Percentiles rank a stretch among this genome's conserved stretches.
Conservation (phyloP, 495 filamentous ascomycete genomes). For the Talaromyces trachyspermus region DNA sequence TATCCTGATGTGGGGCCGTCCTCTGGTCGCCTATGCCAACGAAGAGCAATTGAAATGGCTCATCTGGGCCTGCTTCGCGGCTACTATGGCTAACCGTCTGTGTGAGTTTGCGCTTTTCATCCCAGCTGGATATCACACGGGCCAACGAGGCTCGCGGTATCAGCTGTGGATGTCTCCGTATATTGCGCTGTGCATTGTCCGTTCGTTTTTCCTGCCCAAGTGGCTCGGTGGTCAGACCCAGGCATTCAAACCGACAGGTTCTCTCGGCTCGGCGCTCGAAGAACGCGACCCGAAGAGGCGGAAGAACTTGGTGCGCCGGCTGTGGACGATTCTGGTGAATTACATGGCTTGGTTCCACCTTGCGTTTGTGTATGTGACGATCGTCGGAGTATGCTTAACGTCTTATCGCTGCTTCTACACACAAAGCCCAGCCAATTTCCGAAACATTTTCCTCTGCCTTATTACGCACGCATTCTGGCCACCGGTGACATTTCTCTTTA, state of each 20-base stretch:
- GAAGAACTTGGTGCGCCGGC: conserved; percentile 22
- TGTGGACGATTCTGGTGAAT: conserved; percentile 26
- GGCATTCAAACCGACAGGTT: conserved; percentile 31
- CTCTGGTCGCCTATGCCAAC: conserved; percentile 36
- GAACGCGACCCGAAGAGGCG: conserved; percentile 26
- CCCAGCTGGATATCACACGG: conserved; percentile 37
- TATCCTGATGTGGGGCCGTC: conserved; percentile 36
- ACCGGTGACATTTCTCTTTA: conserved; percentile 30
- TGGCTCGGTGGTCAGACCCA: conserved; percentile 33
- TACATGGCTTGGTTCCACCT: conserved; percentile 32
- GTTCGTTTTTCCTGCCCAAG: conserved; percentile 36
- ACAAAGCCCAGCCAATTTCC: conserved; percentile 12
- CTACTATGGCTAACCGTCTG: conserved; percentile 30
- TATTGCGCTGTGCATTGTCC: conserved; percentile 33
- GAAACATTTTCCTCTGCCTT: conserved; percentile 26
- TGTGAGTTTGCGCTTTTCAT: conserved; percentile 37
- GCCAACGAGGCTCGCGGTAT: conserved; percentile 32
- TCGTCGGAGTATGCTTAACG: conserved; percentile 28
- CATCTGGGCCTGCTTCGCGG: conserved; percentile 38
- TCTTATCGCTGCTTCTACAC: conserved; percentile 28
- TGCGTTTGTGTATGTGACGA: conserved; percentile 33
- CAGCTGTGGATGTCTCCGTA: conserved; percentile 43
- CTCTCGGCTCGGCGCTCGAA: conserved; percentile 22
- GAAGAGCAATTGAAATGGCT: conserved; percentile 38
- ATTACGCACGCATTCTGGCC: conserved; percentile 45